phyloP scores from a whole-genome alignment of 129 eudicot genomes.

The Chrysanthemum seticuspe region DNA sequence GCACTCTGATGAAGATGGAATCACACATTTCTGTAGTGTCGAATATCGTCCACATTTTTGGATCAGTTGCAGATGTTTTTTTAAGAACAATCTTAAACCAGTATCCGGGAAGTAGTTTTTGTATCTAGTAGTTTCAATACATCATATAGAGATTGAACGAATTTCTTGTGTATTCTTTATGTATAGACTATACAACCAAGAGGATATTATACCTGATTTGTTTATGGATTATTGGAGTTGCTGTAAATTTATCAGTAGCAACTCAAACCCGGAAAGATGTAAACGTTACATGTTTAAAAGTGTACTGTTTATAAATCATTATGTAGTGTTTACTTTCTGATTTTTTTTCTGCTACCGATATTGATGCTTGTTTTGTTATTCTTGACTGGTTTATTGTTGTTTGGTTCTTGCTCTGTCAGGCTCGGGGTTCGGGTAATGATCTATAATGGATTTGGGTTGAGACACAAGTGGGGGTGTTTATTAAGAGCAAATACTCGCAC shows the following conservation, averaged over 20 bases:
- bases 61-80: conserved; percentile 15
- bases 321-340: neutral
- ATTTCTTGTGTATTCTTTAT: neutral
- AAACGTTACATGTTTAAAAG: neutral
- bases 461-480: too few species aligned
- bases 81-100: neutral
- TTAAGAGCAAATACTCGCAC: too few species aligned
- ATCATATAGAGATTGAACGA: conserved; percentile 4
- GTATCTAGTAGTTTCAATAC: conserved; percentile 8
- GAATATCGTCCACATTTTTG: neutral
- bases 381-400: neutral
- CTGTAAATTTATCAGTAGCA: neutral
- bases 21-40: neutral
- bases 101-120: neutral
- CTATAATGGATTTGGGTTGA: too few species aligned
- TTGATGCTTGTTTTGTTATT: neutral
- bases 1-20: conserved; percentile 19
- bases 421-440: neutral
- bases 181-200: conserved; percentile 3
- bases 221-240: neutral
- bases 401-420: neutral
- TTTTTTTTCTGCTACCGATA: neutral
- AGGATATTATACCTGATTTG: conserved; percentile 4
- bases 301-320: neutral
- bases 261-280: neutral